Evolutionary conservation across 2,329 filamentous ascomycete genomes (phyloP).

Genomic region (Penicillium sp.): DNA sequence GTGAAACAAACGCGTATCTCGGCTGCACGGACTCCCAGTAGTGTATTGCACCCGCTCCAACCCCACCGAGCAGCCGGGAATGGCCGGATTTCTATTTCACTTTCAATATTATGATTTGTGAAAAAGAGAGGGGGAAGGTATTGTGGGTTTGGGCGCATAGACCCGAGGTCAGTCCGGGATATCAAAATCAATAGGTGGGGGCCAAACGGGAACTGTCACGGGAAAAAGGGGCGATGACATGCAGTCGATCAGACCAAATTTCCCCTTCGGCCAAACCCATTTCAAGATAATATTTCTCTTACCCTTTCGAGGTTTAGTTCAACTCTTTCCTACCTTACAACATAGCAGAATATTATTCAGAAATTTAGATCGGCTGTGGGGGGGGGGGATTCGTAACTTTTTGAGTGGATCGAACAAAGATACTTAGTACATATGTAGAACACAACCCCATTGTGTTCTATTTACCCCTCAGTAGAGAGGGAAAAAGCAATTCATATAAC

Average conservation of each 20-base stretch:
- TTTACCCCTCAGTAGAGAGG: not conserved
- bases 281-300: not conserved
- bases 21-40: conserved; percentile 27
- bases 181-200: conserved; percentile 4
- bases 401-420: not conserved
- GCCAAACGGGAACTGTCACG: conserved; percentile 7
- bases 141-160: conserved; percentile 1
- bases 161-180: not conserved
- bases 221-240: conserved; percentile 19
- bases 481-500: not conserved
- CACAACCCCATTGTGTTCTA: not conserved
- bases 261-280: conserved; percentile 6
- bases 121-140: not conserved
- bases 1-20: conserved; percentile 32
- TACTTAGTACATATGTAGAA: not conserved
- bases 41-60: conserved; percentile 8
- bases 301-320: not conserved
- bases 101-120: not conserved
- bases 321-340: not conserved
- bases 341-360: not conserved
- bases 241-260: conserved; percentile 16
- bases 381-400: not conserved
- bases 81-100: conserved; percentile 12
- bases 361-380: conserved; percentile 1
- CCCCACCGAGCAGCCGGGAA: conserved; percentile 18